Evolutionary conservation across 2,329 filamentous ascomycete genomes (phyloP).

Genomic region (Colletotrichum chlorophyti): DNA sequence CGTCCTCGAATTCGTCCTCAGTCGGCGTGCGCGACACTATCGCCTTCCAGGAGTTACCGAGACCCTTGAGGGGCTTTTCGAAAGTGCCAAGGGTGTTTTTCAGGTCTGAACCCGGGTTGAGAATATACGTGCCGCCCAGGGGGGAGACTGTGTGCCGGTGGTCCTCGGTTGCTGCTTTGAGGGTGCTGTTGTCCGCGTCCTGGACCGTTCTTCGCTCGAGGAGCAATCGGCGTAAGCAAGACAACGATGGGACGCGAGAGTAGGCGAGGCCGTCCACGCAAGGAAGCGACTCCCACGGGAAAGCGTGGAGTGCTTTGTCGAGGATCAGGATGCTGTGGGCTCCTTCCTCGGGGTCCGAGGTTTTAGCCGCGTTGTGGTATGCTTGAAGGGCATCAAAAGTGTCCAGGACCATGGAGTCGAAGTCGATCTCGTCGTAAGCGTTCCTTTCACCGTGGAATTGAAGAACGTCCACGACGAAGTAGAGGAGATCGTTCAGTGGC

Average conservation of each 20-base stretch:
- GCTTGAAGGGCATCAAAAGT: constrained; percentile 82
- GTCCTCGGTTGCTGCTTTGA: constrained; percentile 37
- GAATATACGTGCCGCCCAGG: constrained; percentile 73
- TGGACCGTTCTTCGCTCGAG: constrained; percentile 49
- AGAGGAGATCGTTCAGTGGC: constrained; percentile 87
- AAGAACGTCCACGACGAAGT: constrained; percentile 94
- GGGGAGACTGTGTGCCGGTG: constrained; percentile 57
- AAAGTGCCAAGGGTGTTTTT: constrained; percentile 81
- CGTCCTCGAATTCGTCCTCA: constrained; percentile 77
- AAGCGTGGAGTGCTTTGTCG: constrained; percentile 87
- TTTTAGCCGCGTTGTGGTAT: constrained; percentile 68
- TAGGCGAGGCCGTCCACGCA: constrained; percentile 82
- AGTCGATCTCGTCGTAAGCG: constrained; percentile 97
- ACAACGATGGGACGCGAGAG: constrained; percentile 86
- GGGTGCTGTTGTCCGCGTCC: constrained; percentile 27
- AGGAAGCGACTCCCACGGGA: constrained; percentile 95
- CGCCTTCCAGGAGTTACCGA: constrained; percentile 74
- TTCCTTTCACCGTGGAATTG: constrained; percentile 97
- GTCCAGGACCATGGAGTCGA: constrained; percentile 89
- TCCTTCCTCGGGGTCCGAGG: constrained; percentile 48
- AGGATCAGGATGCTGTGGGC: constrained; percentile 86
- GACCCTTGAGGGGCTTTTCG: constrained; percentile 66
- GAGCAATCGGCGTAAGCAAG: constrained; percentile 79
- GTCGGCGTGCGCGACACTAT: constrained; percentile 74
- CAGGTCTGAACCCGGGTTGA: constrained; percentile 89